phyloP scores from a whole-genome alignment of 495 filamentous ascomycete genomes.

The Aspergillus heteromorphus region DNA sequence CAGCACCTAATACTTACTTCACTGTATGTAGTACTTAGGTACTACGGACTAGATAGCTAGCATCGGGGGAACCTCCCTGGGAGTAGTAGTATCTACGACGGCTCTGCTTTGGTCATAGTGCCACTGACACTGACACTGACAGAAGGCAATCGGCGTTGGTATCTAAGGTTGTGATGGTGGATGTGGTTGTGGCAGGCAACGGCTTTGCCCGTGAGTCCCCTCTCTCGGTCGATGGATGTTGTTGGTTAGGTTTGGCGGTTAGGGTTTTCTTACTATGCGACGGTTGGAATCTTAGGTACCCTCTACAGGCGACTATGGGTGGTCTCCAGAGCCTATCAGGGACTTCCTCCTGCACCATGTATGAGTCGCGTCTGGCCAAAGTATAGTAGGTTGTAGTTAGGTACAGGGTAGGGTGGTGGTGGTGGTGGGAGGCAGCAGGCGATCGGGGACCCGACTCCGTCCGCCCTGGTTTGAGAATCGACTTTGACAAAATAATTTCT shows the following conservation, averaged over 20 bases:
- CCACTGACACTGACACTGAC: background rate
- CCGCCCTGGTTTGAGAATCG: background rate
- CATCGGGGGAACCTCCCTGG: background rate
- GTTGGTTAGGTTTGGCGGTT: conserved; percentile 1
- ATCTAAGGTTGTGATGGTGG: background rate
- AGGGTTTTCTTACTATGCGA: background rate
- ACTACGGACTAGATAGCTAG: background rate
- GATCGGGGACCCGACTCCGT: background rate
- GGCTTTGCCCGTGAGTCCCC: background rate
- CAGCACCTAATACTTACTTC: background rate
- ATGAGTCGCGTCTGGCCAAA: background rate
- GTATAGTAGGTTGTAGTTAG: background rate
- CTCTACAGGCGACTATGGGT: background rate
- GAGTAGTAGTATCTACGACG: background rate
- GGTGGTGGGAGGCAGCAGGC: background rate
- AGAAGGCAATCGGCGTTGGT: background rate
- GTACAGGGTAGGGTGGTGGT: background rate
- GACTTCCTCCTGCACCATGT: background rate
- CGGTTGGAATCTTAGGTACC: background rate
- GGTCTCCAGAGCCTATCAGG: background rate
- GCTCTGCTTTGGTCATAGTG: background rate
- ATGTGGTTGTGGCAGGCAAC: conserved; percentile 1
- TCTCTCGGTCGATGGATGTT: too few species aligned
- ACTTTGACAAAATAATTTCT: background rate
- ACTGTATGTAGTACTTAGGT: background rate